Evolutionary conservation across 805 yeast genomes (phyloP), one percentile per base, ranked within the genome.

Genomic region (Teunomyces stri): DNA sequence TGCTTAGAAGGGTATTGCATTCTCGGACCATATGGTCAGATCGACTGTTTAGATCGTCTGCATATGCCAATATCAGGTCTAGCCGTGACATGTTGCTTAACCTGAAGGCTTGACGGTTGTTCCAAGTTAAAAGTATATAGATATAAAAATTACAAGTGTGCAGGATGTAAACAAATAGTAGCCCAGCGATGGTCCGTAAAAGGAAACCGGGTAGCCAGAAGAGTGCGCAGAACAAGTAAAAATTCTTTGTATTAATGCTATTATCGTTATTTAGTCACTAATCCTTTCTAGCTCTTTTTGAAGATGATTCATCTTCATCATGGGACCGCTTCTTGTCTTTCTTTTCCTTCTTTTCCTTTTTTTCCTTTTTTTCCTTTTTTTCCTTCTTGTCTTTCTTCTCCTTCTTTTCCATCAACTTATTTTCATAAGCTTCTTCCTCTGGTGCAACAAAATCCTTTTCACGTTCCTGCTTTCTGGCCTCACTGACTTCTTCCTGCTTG

Each of bases 381-480:
- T 58, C 59, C 51, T 60, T 51, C 48, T 57, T 54, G 12, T 57
- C 54, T 46, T 60, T 59, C 55, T 69, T 61, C 38, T 67, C 54
- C 50, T 69, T 60, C 51, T 50, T 51, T 49, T 53, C 51, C 27
- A 57, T 42, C 49, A 71, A 56, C 51, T 72, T 61, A 50, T 70
- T 77, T 53, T 76, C 76, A 55, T 82, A 78, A 9, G 62, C 74
- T 20, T 69, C 78, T 69, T 92, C 98, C 59, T 81, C 84, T 11
- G 98, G 98, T 12, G 97, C 96, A 48, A 80, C 81, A 59, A 80
- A 92, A 53, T 85, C 94, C 70, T 87, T 81, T 15, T 79, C 79
- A 61, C 92, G 80, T 62, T 87, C 95, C 43, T 70, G 72, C 54
- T 84, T 84, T 63, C 80, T 85, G 48, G 74, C 78, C 48, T 75